These are phyloP conservation scores for Trichoderma polysporum DNA, from an alignment of 2,329 filamentous ascomycete genomes.

Conservation along the genomic window DNA sequence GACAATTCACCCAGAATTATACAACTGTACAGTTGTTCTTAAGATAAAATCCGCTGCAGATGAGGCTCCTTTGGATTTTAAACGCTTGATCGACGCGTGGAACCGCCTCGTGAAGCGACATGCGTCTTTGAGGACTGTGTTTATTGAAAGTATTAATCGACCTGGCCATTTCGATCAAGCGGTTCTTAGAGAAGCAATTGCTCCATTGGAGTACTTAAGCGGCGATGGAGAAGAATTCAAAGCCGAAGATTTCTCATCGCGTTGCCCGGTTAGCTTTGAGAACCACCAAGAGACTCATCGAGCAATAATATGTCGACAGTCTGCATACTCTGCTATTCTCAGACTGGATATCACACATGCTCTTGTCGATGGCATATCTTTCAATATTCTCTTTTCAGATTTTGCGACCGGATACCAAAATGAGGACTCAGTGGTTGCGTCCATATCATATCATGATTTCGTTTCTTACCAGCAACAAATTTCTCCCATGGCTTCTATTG, in stretches of 20 bases:
- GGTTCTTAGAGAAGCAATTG: background rate
- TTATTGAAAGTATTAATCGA: background rate
- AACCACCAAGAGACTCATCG: background rate
- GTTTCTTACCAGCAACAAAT: too few relatives aligned
- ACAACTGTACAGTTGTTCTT: background rate
- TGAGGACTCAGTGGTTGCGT: too few relatives aligned
- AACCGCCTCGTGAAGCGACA: background rate
- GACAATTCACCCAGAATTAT: background rate
- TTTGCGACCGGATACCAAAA: background rate
- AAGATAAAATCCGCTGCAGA: background rate
- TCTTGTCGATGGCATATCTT: conserved; percentile 21
- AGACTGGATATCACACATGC: conserved; percentile 21
- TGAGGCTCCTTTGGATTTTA: background rate
- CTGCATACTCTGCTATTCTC: background rate
- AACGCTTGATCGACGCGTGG: background rate
- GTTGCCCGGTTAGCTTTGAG: background rate
- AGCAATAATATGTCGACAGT: background rate
- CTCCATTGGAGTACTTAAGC: background rate
- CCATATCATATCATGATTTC: too few relatives aligned
- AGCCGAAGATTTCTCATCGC: background rate
- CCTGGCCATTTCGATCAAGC: background rate
- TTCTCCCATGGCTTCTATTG: too few relatives aligned
- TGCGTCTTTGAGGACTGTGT: background rate
- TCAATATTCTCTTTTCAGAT: conserved; percentile 16
- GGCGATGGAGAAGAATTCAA: background rate